These are phyloP conservation scores for Orbilia quercus DNA, from an alignment of 2,329 filamentous ascomycete species.

Conservation along the genomic window DNA sequence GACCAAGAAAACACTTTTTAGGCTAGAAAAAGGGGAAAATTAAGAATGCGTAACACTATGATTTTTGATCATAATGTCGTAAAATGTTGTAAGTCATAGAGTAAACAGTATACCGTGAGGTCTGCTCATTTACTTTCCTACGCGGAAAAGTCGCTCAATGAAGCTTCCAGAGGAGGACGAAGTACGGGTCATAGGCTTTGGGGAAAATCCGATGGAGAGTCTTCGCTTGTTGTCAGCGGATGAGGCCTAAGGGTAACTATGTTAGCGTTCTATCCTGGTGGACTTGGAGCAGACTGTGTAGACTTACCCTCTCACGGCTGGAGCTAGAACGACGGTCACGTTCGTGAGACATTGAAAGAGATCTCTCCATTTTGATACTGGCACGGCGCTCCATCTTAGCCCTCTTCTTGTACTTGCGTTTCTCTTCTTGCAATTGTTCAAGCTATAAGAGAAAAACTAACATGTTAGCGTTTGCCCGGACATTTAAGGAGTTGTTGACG, in stretches of 20 bases:
- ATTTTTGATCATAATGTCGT: constrained; percentile 11
- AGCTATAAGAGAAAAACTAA: constrained; percentile 17
- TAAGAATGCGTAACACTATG: constrained; percentile 5
- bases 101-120: background rate
- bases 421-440: constrained; percentile 47
- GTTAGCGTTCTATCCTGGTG: constrained; percentile 2
- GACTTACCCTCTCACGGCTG: constrained; percentile 47
- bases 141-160: constrained; percentile 42
- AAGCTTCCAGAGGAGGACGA: constrained; percentile 37
- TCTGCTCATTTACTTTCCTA: constrained; percentile 15
- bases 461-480: constrained; percentile 1
- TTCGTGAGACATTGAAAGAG: constrained; percentile 36
- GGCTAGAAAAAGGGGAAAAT: constrained; percentile 1
- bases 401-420: constrained; percentile 48
- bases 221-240: constrained; percentile 47
- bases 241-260: constrained; percentile 22
- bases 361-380: constrained; percentile 49
- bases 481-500: background rate
- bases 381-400: constrained; percentile 33
- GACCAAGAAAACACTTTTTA: constrained; percentile 27
- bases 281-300: background rate
- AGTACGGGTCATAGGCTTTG: constrained; percentile 42
- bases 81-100: constrained; percentile 8
- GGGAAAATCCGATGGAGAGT: constrained; percentile 45
- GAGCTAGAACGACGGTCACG: constrained; percentile 26